Conservation (phyloP, 495 filamentous ascomycete genomes). For the Margaritispora aquatica region DNA sequence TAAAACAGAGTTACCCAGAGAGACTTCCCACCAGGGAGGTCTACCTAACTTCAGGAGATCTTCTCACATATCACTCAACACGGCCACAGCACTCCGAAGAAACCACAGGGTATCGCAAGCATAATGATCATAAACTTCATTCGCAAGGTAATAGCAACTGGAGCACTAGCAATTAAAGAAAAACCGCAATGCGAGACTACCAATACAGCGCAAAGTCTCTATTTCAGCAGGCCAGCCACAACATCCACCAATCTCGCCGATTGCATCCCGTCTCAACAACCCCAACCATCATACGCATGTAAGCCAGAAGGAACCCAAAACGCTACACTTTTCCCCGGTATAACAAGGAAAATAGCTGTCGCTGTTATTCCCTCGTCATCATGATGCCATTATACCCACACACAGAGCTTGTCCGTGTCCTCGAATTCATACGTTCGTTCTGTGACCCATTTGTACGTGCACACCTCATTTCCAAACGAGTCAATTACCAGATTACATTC, state of each 20-base stretch:
- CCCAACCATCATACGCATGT: background rate
- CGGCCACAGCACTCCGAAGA: no score
- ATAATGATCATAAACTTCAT: background rate
- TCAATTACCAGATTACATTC: background rate
- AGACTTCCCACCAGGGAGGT: no score
- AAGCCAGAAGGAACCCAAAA: background rate
- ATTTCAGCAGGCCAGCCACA: no score
- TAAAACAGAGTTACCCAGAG: no score
- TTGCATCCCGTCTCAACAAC: background rate
- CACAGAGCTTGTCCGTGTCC: no score
- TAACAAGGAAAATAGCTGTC: background rate
- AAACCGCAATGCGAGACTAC: background rate
- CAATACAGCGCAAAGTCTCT: background rate
- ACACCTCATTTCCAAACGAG: background rate
- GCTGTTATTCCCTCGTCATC: background rate
- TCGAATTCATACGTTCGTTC: background rate
- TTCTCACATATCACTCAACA: no score
- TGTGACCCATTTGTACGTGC: background rate
- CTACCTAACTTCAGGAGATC: no score
- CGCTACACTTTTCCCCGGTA: background rate
- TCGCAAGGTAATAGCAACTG: background rate
- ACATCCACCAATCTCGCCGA: background rate
- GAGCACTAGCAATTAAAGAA: background rate
- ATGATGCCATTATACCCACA: background rate
- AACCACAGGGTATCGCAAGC: background rate